These are phyloP conservation scores for Mycena sp. DNA, from an alignment of 1,284 basidiomycete species.

Conservation along the genomic window DNA sequence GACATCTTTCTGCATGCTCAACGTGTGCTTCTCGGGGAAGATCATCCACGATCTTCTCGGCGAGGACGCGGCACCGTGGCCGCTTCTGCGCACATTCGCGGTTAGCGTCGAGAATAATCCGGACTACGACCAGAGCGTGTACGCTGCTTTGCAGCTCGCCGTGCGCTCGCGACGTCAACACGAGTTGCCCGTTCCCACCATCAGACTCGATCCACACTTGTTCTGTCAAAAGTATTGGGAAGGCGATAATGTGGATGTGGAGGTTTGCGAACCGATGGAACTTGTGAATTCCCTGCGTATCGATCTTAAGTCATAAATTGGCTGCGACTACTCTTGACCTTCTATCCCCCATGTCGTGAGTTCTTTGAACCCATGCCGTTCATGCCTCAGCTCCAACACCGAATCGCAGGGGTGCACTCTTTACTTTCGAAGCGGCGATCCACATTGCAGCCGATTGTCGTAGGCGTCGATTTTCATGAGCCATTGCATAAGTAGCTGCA, in stretches of 20 bases:
- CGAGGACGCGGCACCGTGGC: neutral
- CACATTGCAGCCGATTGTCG: too few species aligned
- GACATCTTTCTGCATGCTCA: neutral
- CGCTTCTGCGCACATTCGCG: neutral
- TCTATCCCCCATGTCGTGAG: too few species aligned
- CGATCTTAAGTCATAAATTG: too few species aligned
- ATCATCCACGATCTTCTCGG: neutral
- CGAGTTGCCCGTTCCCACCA: neutral
- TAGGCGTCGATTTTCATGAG: too few species aligned
- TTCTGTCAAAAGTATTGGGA: neutral
- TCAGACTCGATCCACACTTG: neutral
- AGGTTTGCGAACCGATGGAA: too few species aligned
- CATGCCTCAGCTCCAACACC: too few species aligned
- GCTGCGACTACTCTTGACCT: too few species aligned
- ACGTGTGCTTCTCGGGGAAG: neutral
- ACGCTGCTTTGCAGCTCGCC: neutral
- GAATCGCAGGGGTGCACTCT: too few species aligned
- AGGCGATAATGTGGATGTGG: neutral
- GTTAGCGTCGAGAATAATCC: neutral
- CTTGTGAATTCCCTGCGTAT: too few species aligned
- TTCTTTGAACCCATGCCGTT: too few species aligned
- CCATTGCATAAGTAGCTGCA: too few species aligned
- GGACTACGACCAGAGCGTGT: neutral
- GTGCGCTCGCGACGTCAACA: neutral
- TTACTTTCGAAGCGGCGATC: too few species aligned